Conservation (phyloP, 2,329 filamentous ascomycete species). For the Akanthomyces uredinophilus region DNA sequence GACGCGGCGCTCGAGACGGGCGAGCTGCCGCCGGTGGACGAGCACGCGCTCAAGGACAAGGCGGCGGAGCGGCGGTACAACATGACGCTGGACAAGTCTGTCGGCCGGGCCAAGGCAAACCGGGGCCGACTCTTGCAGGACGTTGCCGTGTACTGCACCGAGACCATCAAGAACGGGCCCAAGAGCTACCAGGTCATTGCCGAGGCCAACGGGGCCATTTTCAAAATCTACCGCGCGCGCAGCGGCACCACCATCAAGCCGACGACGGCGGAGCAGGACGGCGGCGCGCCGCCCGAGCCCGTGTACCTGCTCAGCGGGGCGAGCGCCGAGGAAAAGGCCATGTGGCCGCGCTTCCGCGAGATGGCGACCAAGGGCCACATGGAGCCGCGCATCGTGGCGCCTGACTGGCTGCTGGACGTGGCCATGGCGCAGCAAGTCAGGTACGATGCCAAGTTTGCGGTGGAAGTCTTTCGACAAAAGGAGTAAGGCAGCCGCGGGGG, state of each 20-base stretch:
- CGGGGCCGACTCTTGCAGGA: constrained; percentile 69
- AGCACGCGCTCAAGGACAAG: constrained; percentile 65
- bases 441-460: constrained; percentile 60
- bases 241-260: constrained; percentile 62
- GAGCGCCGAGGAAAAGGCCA: constrained; percentile 58
- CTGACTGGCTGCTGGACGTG: constrained; percentile 86
- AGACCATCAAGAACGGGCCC: constrained; percentile 71
- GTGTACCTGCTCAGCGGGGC: constrained; percentile 77
- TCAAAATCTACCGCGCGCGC: constrained; percentile 70
- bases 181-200: constrained; percentile 84
- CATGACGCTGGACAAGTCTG: constrained; percentile 63
- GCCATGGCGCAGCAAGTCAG: constrained; percentile 80
- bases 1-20: constrained; percentile 68
- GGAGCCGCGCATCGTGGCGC: constrained; percentile 71
- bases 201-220: constrained; percentile 80
- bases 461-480: constrained; percentile 37
- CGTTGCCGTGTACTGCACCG: constrained; percentile 79
- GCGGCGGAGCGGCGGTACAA: constrained; percentile 67
- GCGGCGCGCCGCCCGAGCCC: constrained; percentile 58
- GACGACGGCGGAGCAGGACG: constrained; percentile 60
- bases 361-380: constrained; percentile 76
- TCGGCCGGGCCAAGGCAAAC: constrained; percentile 69
- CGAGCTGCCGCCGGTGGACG: constrained; percentile 56
- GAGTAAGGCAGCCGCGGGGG: constrained; percentile 8
- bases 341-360: constrained; percentile 77